Evolutionary conservation across 345 rosid species (phyloP).

Genomic region (Boechera divaricarpa): DNA sequence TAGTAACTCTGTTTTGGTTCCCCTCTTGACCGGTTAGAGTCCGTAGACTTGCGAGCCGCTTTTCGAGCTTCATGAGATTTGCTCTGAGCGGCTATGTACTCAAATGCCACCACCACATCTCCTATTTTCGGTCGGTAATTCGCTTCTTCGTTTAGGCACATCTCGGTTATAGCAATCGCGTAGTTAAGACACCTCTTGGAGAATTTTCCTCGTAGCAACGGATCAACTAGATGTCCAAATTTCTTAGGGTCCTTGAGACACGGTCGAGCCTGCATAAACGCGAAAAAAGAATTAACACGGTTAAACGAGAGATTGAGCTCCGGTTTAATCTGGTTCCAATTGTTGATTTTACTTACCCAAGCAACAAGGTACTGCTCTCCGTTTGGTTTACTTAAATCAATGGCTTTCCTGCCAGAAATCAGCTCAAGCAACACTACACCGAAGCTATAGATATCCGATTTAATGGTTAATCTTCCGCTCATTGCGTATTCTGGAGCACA

Average conservation of each 20-base stretch:
- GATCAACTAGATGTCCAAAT: constrained; percentile 70
- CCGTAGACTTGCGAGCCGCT: constrained; percentile 39
- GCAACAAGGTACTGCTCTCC: constrained; percentile 82
- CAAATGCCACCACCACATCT: constrained; percentile 87
- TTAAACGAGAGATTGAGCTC: not conserved
- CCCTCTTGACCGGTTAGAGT: not conserved
- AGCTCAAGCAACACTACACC: constrained; percentile 92
- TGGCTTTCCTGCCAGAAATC: constrained; percentile 83
- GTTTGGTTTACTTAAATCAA: constrained; percentile 57
- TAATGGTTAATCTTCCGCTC: constrained; percentile 91
- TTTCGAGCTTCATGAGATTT: constrained; percentile 35
- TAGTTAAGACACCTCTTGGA: constrained; percentile 81
- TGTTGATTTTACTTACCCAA: constrained; percentile 62
- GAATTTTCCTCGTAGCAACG: constrained; percentile 66
- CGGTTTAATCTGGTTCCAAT: not conserved
- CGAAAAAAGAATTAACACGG: not conserved
- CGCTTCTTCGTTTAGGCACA: constrained; percentile 94
- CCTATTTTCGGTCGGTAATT: constrained; percentile 72
- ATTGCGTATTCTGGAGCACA: constrained; percentile 98
- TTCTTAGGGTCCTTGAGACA: constrained; percentile 72
- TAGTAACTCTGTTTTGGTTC: constrained; percentile 27
- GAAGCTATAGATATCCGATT: constrained; percentile 90
- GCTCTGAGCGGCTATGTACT: constrained; percentile 63
- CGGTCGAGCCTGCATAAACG: constrained; percentile 62
- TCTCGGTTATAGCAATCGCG: constrained; percentile 78